phyloP scores from a whole-genome alignment of 352 stramenopile species.

The Hyaloperonospora brassicae region DNA sequence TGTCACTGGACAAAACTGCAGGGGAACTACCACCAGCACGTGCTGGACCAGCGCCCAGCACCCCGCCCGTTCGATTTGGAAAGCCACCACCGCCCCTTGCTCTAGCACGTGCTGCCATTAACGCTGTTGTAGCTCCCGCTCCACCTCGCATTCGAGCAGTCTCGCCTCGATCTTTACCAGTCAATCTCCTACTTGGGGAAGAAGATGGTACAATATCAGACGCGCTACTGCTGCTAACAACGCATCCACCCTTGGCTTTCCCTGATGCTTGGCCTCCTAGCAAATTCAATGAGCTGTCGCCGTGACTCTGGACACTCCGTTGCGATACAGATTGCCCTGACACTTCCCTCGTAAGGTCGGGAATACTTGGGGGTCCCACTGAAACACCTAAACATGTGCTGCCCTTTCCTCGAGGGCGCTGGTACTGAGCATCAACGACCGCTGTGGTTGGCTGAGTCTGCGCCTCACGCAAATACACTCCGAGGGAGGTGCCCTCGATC shows the following conservation, averaged over 20 bases:
- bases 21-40: constrained; percentile 16
- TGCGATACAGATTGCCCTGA: constrained; percentile 45
- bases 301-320: constrained; percentile 27
- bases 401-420: constrained; percentile 32
- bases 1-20: constrained; percentile 24
- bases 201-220: constrained; percentile 28
- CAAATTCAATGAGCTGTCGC: constrained; percentile 10
- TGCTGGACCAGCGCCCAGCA: constrained; percentile 28
- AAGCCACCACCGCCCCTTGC: constrained; percentile 50
- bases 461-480: constrained; percentile 50
- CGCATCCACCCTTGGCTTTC: constrained; percentile 22
- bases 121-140: constrained; percentile 51
- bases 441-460: constrained; percentile 34
- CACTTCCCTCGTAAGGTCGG: constrained; percentile 39
- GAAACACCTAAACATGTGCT: constrained; percentile 23
- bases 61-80: constrained; percentile 33
- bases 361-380: constrained; percentile 21
- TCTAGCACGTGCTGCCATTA: constrained; percentile 62
- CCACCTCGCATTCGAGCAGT: constrained; percentile 34
- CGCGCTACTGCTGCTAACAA: constrained; percentile 26
- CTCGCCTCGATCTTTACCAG: constrained; percentile 16
- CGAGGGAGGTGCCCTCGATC: constrained; percentile 44
- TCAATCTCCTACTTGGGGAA: constrained; percentile 48
- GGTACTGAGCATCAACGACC: constrained; percentile 20
- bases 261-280: constrained; percentile 8